Evolutionary conservation across 1,139 yeast species (phyloP), one percentile per base, ranked within the genome.

Genomic region (Candida albicans): DNA sequence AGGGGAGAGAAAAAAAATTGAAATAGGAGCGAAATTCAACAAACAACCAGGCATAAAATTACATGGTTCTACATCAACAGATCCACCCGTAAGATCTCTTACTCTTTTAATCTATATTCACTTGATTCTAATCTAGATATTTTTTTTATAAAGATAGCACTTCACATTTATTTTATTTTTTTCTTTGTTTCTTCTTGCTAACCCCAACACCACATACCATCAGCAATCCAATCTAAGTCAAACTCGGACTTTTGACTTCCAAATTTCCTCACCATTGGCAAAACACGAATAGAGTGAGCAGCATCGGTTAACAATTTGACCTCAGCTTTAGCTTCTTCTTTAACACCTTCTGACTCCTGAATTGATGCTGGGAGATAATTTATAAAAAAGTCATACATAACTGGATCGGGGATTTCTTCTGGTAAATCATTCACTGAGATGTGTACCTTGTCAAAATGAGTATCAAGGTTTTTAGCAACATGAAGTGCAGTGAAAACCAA

Each of bases 141-240:
- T 18, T 18, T 18, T 18, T 18, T 27, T n/a, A 27, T 27, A 10
- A 10, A 10, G 29, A 27, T 7, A 27, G 7, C 8, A 27, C 29
- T 6, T 27, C 29, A 27, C 11, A 27, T 27, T 3, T 27, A 26
- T 26, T 26, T 26, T 26, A 8, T 27, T 27, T 27, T 27, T 4
- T 27, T 27, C 12, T 27, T 27, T 27, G 3, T 27, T 27, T 27
- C 7, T 27, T 27, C 7, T 29, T 29, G 2, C 12, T 29, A 29
- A 29, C 57, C 58, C 66, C 67, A 67, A 8, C 64, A 52, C 57
- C 62, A 55, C 61, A 69, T 55, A 11, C 73, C 64, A 49, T 58
- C 66, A 22, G 58, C 51, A 10, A 59, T 52, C 77, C 76, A 71
- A 49, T 70, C 75, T 32, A 72, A 50, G 1, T 69, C 72, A 45